These are phyloP conservation scores for Zygosaccharomyces pseudobailii DNA, from an alignment of 1,139 yeast species.

Conservation along the genomic window DNA sequence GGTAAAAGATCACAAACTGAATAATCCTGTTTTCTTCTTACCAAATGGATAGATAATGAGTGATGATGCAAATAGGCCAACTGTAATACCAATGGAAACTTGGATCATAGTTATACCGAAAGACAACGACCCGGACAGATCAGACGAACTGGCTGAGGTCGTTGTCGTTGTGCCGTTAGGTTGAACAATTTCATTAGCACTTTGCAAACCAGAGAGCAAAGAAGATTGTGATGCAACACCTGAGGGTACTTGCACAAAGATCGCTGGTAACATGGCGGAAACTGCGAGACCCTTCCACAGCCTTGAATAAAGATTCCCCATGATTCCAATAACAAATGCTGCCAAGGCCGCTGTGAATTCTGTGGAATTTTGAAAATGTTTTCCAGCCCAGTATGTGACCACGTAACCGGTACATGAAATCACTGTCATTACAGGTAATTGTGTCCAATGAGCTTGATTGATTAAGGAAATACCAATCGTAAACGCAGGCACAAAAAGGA, in stretches of 20 bases:
- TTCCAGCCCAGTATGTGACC: conserved; percentile 79
- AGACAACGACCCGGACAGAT: conserved; percentile 40
- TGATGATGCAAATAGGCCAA: conserved; percentile 89
- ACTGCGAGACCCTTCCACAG: conserved; percentile 91
- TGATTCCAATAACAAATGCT: conserved; percentile 84
- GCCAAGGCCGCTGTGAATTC: conserved; percentile 88
- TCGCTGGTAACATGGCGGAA: conserved; percentile 92
- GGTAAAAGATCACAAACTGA: conserved; percentile 52
- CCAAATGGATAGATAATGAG: conserved; percentile 87
- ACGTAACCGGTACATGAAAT: conserved; percentile 78
- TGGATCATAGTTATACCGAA: conserved; percentile 89
- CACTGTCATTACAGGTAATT: conserved; percentile 73
- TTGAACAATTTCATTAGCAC: conserved; percentile 67
- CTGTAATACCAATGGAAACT: conserved; percentile 89
- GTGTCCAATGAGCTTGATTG: conserved; percentile 77
- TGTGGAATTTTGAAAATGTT: conserved; percentile 63
- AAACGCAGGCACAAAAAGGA: conserved; percentile 77
- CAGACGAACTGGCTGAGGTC: conserved; percentile 17
- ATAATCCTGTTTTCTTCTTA: conserved; percentile 79
- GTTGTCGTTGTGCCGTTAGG: conserved; percentile 32
- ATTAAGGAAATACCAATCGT: conserved; percentile 69
- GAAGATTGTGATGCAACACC: conserved; percentile 91
- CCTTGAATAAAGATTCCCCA: conserved; percentile 85
- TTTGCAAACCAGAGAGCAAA: conserved; percentile 68
- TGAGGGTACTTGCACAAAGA: conserved; percentile 90